A percentile compares a stretch with the other conserved stretches of the same genome.
Conservation (phyloP, 495 filamentous ascomycete genomes). For the Parachaetomium inaequale region DNA sequence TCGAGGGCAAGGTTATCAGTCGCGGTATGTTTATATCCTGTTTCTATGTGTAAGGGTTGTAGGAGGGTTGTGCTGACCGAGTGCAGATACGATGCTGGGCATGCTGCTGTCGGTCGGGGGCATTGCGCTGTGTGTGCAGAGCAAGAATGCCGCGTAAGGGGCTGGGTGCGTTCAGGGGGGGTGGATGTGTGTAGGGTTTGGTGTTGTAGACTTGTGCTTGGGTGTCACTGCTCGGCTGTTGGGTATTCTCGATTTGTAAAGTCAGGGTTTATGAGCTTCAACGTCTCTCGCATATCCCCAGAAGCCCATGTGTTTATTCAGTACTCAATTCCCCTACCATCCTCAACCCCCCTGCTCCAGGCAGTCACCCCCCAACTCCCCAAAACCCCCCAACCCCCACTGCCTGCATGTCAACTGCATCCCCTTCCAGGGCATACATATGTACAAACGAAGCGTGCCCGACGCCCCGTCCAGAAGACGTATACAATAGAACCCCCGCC, state of each 20-base stretch:
- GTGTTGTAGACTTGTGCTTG: neutral
- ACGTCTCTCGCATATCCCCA: neutral
- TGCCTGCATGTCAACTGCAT: neutral
- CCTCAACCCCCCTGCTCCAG: slow-evolving; percentile 8
- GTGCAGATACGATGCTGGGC: slow-evolving; percentile 17
- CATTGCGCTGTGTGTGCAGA: slow-evolving; percentile 22
- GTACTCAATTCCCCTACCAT: neutral
- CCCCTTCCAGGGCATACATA: slow-evolving; percentile 3
- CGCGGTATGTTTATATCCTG: slow-evolving; percentile 61
- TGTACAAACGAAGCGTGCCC: slow-evolving; percentile 15
- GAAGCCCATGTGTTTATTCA: neutral
- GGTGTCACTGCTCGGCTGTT: neutral
- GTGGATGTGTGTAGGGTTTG: neutral
- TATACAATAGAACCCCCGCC: neutral
- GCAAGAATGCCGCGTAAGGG: slow-evolving; percentile 16
- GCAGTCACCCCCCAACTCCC: neutral
- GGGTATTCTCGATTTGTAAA: neutral
- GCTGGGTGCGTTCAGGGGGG: too few relatives aligned
- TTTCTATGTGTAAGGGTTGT: too few relatives aligned
- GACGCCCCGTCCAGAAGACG: slow-evolving; percentile 3
- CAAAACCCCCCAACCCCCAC: neutral
- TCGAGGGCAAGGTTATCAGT: slow-evolving; percentile 82
- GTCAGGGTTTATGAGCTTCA: neutral
- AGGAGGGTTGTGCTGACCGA: slow-evolving; percentile 11
- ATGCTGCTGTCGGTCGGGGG: slow-evolving; percentile 15